These are phyloP conservation scores for Trametes sp. DNA, from an alignment of 1,284 basidiomycete species.

Conservation along the genomic window DNA sequence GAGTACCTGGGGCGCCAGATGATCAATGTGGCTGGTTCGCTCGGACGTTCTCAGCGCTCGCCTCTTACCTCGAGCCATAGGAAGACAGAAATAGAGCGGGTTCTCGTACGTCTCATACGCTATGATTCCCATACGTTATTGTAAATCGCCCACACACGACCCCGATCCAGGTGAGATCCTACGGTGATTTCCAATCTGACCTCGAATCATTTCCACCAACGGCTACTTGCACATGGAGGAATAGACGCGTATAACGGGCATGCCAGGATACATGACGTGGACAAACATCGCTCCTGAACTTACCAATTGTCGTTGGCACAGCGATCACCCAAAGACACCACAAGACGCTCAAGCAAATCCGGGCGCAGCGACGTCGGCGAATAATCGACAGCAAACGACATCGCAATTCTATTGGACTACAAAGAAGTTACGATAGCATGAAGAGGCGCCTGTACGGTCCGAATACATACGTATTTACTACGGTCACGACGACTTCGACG, in stretches of 20 bases:
- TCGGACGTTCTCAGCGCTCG: slow-evolving; percentile 1
- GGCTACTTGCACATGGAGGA: neutral
- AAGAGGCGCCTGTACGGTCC: slow-evolving; percentile 21
- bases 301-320: neutral
- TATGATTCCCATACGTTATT: neutral
- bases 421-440: slow-evolving; percentile 26
- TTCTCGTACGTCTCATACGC: neutral
- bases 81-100: neutral
- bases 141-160: neutral
- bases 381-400: slow-evolving; percentile 13
- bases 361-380: neutral
- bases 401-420: slow-evolving; percentile 25
- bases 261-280: neutral
- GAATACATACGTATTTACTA: slow-evolving; percentile 19
- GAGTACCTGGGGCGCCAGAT: neutral
- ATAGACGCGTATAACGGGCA: neutral
- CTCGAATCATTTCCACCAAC: neutral
- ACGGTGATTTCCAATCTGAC: neutral
- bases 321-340: neutral
- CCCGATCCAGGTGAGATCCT: neutral
- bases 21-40: slow-evolving; percentile 1
- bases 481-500: slow-evolving; percentile 32
- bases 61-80: neutral
- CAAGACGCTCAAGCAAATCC: too few relatives aligned
- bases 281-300: neutral